Conservation (phyloP, 2,329 filamentous ascomycete genomes). For the Talaromyces sp. region DNA sequence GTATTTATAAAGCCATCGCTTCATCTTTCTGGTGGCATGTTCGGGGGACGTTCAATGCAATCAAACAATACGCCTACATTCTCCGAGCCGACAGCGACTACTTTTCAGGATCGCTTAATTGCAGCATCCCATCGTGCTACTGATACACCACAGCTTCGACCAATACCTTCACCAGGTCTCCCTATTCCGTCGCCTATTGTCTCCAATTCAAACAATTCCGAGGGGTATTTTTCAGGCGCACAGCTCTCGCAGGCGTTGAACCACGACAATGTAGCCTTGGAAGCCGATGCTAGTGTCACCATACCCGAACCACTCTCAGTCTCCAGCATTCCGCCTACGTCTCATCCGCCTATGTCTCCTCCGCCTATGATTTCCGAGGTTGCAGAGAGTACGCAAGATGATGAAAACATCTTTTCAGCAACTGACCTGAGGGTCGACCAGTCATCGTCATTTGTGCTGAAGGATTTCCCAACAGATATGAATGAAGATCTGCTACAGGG, state of each 20-base stretch:
- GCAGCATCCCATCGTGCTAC: constrained; percentile 25
- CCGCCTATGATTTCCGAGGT: not conserved
- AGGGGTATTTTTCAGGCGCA: constrained; percentile 37
- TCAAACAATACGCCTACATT: constrained; percentile 3
- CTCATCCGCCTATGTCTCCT: not conserved
- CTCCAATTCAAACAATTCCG: constrained; percentile 25
- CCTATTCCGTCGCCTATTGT: constrained; percentile 45
- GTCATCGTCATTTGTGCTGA: not conserved
- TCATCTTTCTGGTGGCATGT: constrained; percentile 13
- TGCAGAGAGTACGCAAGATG: not conserved
- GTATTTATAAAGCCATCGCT: constrained; percentile 24
- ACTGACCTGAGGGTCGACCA: not conserved
- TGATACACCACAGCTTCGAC: constrained; percentile 42
- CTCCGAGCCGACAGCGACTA: not conserved
- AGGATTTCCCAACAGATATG: not conserved
- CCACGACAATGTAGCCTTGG: constrained; percentile 1
- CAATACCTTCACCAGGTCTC: constrained; percentile 43
- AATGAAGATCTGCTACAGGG: not conserved
- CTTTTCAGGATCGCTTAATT: constrained; percentile 1
- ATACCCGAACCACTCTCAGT: not conserved
- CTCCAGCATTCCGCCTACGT: not conserved
- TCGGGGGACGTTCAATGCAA: constrained; percentile 8
- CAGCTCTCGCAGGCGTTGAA: constrained; percentile 11
- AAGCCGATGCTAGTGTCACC: constrained; percentile 5
- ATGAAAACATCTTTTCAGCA: not conserved